A percentile compares a stretch with the other conserved stretches of the same genome.
Conservation (phyloP, 768 basidiomycete genomes). For the Heimioporus sp. region DNA sequence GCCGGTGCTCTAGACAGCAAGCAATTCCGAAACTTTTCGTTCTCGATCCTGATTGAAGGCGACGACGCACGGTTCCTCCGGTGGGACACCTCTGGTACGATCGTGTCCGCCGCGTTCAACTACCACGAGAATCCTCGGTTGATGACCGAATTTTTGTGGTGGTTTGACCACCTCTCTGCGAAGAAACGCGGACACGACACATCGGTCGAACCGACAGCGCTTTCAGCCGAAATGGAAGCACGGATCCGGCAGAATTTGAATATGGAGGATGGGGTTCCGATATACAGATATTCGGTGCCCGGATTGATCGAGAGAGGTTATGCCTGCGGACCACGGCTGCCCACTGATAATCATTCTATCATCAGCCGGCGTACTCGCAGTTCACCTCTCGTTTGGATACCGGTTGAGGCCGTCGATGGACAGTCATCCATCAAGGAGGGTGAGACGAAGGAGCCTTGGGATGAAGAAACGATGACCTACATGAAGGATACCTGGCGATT, state of each 20-base stretch:
- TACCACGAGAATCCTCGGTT: neutral
- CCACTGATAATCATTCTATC: neutral
- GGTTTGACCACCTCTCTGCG: neutral
- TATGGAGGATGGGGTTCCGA: neutral
- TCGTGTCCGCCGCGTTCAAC: too few relatives aligned
- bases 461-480: neutral
- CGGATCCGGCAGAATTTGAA: too few relatives aligned
- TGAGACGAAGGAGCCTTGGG: neutral
- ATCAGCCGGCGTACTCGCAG: too few relatives aligned
- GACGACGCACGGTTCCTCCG: too few relatives aligned
- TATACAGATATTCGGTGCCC: neutral
- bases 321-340: neutral
- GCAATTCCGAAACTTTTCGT: neutral
- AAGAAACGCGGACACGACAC: neutral
- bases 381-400: neutral
- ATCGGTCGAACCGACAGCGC: neutral
- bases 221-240: neutral
- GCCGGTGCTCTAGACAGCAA: slow-evolving; percentile 12
- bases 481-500: too few relatives aligned
- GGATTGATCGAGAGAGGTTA: neutral
- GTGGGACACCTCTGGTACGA: too few relatives aligned
- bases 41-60: neutral
- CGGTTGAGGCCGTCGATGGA: too few relatives aligned
- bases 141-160: slow-evolving; percentile 1
- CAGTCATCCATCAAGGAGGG: neutral